Conservation (phyloP, 805 yeast genomes). For the Saturnispora kantuleensis region DNA sequence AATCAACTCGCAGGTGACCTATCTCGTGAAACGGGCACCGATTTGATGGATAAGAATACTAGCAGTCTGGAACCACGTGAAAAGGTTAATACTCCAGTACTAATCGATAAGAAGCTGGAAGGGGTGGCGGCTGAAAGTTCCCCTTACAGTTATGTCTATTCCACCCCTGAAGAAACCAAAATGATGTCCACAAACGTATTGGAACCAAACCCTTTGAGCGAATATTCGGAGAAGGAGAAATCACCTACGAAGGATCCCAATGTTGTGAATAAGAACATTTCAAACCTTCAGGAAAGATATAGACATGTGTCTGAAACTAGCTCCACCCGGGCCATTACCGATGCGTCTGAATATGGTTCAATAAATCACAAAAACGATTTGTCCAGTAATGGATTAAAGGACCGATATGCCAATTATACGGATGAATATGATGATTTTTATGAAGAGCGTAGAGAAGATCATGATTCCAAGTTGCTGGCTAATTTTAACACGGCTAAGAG, state of each 20-base stretch:
- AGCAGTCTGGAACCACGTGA: neutral
- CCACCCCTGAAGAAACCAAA: neutral
- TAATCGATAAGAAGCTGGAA: too few species aligned
- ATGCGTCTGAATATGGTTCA: neutral
- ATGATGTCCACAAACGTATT: neutral
- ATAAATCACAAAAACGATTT: neutral
- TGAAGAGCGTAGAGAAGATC: neutral
- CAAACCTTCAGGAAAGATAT: too few species aligned
- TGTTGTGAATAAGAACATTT: neutral
- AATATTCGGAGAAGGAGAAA: too few species aligned
- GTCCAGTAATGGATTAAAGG: neutral
- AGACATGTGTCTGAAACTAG: neutral
- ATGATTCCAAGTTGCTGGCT: neutral
- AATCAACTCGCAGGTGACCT: slow-evolving; percentile 4
- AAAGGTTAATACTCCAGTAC: neutral
- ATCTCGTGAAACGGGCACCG: neutral
- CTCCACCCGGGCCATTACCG: slow-evolving; percentile 2
- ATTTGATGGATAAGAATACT: neutral
- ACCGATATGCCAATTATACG: slow-evolving; percentile 1
- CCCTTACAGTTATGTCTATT: slow-evolving; percentile 10
- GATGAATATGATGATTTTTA: slow-evolving; percentile 3
- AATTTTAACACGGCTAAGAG: slow-evolving; percentile 6
- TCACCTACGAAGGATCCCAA: neutral
- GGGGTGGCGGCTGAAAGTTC: neutral
- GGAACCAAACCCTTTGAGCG: neutral